These are phyloP conservation scores for Ganoderma meredithae DNA, from an alignment of 1,284 basidiomycete genomes.

Conservation along the genomic window DNA sequence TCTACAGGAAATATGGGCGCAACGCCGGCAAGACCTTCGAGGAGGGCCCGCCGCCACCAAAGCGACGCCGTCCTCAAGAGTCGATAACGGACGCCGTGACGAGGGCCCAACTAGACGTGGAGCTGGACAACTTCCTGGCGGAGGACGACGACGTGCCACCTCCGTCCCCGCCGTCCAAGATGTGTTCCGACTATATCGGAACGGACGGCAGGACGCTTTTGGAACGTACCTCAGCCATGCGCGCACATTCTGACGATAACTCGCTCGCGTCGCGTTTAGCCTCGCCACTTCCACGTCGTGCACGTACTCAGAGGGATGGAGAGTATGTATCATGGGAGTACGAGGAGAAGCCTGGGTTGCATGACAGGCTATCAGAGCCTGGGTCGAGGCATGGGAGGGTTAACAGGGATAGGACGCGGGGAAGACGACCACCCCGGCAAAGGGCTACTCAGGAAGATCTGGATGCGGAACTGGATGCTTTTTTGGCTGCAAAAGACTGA, in stretches of 20 bases:
- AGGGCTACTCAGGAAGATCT: constrained; percentile 72
- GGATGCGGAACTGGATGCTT: constrained; percentile 80
- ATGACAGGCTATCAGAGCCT: constrained; percentile 19
- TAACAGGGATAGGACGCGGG: constrained; percentile 35
- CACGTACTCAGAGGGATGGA: constrained; percentile 38
- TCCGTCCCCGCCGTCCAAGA: constrained; percentile 62
- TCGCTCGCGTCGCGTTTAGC: constrained; percentile 53
- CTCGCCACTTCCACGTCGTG: constrained; percentile 50
- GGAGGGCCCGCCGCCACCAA: constrained; percentile 44
- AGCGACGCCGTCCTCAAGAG: constrained; percentile 44
- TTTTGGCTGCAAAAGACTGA: constrained; percentile 56
- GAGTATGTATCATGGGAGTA: constrained; percentile 28
- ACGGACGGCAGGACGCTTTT: constrained; percentile 57
- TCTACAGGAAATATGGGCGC: constrained; percentile 76
- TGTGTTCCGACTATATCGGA: constrained; percentile 69
- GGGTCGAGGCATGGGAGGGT: constrained; percentile 19
- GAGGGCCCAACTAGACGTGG: constrained; percentile 57
- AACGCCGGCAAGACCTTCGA: constrained; percentile 65
- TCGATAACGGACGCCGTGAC: constrained; percentile 44
- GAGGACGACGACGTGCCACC: constrained; percentile 46
- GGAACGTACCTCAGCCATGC: constrained; percentile 59
- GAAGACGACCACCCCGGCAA: constrained; percentile 45
- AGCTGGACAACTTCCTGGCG: constrained; percentile 70
- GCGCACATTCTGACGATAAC: constrained; percentile 35
- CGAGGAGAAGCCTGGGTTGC: constrained; percentile 39